These are phyloP conservation scores for Globisporangium rhizosaccharum DNA, from an alignment of 352 stramenopile species.

Conservation along the genomic window DNA sequence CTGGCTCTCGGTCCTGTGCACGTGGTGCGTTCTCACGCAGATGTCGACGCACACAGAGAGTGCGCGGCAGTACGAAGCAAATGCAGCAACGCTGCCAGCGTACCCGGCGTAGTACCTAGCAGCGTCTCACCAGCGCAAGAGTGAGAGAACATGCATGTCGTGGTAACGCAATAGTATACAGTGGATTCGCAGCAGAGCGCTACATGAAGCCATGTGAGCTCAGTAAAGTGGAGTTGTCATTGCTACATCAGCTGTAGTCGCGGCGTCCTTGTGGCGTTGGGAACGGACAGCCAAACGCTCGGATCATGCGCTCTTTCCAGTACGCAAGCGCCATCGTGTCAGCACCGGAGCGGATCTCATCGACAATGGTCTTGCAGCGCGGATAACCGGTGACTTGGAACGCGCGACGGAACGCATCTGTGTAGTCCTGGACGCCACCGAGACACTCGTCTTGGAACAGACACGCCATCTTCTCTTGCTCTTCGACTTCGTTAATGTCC, in stretches of 20 bases:
- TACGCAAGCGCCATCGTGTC: slow-evolving; percentile 17
- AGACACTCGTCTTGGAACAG: slow-evolving; percentile 34
- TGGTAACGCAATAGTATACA: no score
- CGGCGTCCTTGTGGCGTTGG: neutral
- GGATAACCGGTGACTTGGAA: slow-evolving; percentile 24
- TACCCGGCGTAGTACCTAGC: slow-evolving; percentile 6
- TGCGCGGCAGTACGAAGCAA: slow-evolving; percentile 12
- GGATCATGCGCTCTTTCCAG: slow-evolving; percentile 24
- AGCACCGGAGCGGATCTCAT: neutral
- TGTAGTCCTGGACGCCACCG: slow-evolving; percentile 33
- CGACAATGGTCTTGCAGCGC: slow-evolving; percentile 29
- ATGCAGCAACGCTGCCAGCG: slow-evolving; percentile 15
- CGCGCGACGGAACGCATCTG: slow-evolving; percentile 25
- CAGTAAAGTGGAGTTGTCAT: neutral
- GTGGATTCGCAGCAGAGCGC: no score
- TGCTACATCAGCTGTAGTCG: no score
- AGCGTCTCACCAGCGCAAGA: no score
- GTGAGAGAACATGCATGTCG: no score
- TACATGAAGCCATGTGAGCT: no score
- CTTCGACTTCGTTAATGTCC: slow-evolving; percentile 4
- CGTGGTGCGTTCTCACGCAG: slow-evolving; percentile 26
- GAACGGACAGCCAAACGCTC: slow-evolving; percentile 9
- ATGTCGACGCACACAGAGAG: slow-evolving; percentile 28
- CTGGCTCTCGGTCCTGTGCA: slow-evolving; percentile 10
- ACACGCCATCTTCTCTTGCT: slow-evolving; percentile 42